Percentiles rank a stretch among this genome's conserved stretches.
Conservation (phyloP, 768 basidiomycete genomes). For the Auriscalpium vulgare region DNA sequence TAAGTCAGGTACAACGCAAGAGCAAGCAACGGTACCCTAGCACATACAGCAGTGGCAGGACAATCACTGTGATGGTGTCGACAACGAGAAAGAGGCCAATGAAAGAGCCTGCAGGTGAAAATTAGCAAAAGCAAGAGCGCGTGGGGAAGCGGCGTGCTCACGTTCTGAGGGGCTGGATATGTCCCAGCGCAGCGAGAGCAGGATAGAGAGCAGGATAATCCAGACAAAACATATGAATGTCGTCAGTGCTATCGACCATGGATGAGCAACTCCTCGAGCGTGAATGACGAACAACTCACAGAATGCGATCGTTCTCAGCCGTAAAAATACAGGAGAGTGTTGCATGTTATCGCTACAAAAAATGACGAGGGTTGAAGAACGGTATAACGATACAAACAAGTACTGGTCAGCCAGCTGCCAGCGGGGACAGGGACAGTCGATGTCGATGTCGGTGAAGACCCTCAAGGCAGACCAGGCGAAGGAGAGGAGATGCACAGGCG, state of each 20-base stretch:
- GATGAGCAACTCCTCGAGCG: background rate
- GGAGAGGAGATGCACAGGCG: too few species aligned
- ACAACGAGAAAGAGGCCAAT: conserved; percentile 36
- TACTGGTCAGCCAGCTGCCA: too few species aligned
- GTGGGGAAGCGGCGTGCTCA: conserved; percentile 21
- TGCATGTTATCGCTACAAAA: conserved; percentile 11
- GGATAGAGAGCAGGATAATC: conserved; percentile 38
- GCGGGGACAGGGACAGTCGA: too few species aligned
- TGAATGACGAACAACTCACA: conserved; percentile 13
- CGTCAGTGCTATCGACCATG: conserved; percentile 30
- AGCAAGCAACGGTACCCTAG: background rate
- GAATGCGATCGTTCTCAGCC: conserved; percentile 18
- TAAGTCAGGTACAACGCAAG: conserved; percentile 12
- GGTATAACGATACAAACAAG: background rate
- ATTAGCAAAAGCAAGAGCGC: background rate
- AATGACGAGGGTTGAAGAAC: too few species aligned
- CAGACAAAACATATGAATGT: conserved; percentile 39
- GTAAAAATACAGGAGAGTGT: conserved; percentile 17
- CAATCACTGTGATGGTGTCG: conserved; percentile 31
- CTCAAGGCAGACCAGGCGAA: too few species aligned
- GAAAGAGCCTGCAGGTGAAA: conserved; percentile 31
- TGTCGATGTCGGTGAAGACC: too few species aligned
- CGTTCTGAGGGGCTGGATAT: conserved; percentile 36
- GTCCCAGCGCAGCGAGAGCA: conserved; percentile 40
- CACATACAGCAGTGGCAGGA: conserved; percentile 37